Conservation (phyloP, 805 yeast genomes). For the Nakazawaea anatomiae region DNA sequence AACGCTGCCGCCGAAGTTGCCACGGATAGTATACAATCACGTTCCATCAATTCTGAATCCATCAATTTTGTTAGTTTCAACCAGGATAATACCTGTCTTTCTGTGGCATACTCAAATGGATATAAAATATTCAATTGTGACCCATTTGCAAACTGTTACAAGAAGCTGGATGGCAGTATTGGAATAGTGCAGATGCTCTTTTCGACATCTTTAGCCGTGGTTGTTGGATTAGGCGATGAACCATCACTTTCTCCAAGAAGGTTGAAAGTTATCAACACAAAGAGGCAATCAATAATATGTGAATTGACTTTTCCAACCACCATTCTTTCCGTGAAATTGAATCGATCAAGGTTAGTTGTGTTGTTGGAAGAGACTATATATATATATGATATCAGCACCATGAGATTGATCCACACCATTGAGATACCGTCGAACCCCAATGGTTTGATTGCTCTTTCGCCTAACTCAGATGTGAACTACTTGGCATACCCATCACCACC, state of each 20-base stretch:
- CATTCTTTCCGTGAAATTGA: conserved; percentile 70
- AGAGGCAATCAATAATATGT: conserved; percentile 64
- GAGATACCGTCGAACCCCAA: conserved; percentile 55
- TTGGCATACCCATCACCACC: conserved; percentile 79
- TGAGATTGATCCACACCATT: conserved; percentile 72
- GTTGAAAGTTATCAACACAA: conserved; percentile 77
- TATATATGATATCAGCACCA: conserved; percentile 85
- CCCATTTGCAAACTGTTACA: conserved; percentile 71
- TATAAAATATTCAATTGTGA: conserved; percentile 80
- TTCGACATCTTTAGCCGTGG: conserved; percentile 76
- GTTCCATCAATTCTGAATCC: conserved; percentile 12
- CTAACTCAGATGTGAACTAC: conserved; percentile 42
- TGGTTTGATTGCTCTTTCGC: conserved; percentile 61
- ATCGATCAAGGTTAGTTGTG: conserved; percentile 80
- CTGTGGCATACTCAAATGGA: conserved; percentile 61
- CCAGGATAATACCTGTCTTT: conserved; percentile 80
- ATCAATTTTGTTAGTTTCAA: conserved; percentile 64
- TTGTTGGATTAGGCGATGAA: conserved; percentile 79
- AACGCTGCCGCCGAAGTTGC: conserved; percentile 11
- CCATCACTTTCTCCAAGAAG: conserved; percentile 76
- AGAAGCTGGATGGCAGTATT: conserved; percentile 47
- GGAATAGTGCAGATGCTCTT: conserved; percentile 90
- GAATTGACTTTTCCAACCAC: conserved; percentile 85
- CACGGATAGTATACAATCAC: conserved; percentile 9
- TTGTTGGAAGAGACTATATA: conserved; percentile 78